phyloP scores from a whole-genome alignment of 1,284 basidiomycete species.

The Pisolithus thermaeus region DNA sequence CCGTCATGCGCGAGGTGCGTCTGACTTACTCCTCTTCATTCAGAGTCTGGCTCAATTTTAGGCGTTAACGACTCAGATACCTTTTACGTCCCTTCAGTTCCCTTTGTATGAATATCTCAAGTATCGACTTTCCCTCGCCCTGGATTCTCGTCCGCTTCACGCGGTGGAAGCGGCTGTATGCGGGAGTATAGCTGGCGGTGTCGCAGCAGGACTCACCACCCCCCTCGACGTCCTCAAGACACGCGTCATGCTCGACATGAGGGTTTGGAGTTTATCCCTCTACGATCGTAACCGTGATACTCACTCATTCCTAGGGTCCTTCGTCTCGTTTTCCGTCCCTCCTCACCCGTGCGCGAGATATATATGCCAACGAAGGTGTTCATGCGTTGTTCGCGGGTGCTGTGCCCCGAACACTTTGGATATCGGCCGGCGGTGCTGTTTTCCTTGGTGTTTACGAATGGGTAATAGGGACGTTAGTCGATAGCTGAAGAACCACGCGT shows the following conservation, averaged over 20 bases:
- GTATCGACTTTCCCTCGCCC: slow-evolving; percentile 44
- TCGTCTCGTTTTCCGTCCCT: slow-evolving; percentile 51
- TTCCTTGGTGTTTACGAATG: slow-evolving; percentile 94
- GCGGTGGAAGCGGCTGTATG: slow-evolving; percentile 88
- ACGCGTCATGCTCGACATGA: slow-evolving; percentile 90
- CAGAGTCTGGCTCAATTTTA: background rate
- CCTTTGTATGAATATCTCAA: slow-evolving; percentile 94
- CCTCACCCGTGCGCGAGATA: slow-evolving; percentile 49
- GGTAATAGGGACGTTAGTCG: slow-evolving; percentile 31
- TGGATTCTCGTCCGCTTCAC: slow-evolving; percentile 54
- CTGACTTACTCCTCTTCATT: background rate
- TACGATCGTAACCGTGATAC: background rate
- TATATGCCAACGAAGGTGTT: slow-evolving; percentile 71
- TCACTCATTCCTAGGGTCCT: slow-evolving; percentile 35
- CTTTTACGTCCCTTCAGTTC: slow-evolving; percentile 97
- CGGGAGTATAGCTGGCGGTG: slow-evolving; percentile 86
- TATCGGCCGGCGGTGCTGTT: slow-evolving; percentile 93
- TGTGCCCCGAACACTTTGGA: slow-evolving; percentile 91
- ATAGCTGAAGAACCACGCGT: slow-evolving; percentile 8
- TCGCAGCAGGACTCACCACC: slow-evolving; percentile 88
- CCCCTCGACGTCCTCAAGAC: slow-evolving; percentile 98
- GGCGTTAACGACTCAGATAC: slow-evolving; percentile 55
- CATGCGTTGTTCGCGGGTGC: slow-evolving; percentile 82
- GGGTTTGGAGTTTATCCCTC: slow-evolving; percentile 40
- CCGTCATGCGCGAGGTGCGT: slow-evolving; percentile 70